A percentile compares a stretch with the other conserved stretches of the same genome.
These are phyloP conservation scores for Erucastrum elatum DNA, from an alignment of 345 rosid species.

Conservation along the genomic window DNA sequence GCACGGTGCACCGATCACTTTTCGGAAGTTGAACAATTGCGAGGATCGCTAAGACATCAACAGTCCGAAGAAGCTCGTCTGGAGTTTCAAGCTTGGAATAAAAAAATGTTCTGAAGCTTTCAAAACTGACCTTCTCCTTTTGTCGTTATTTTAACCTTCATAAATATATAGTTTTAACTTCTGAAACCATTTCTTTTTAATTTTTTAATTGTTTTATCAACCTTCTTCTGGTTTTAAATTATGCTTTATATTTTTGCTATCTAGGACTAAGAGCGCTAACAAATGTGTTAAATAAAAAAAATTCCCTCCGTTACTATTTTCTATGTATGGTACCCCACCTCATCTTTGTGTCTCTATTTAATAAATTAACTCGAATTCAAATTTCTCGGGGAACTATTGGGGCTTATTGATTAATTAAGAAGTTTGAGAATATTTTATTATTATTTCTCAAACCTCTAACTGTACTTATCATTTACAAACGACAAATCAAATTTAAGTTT, in stretches of 20 bases:
- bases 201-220: neutral
- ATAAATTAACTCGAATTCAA: neutral
- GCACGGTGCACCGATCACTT: conserved; percentile 73
- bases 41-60: conserved; percentile 19
- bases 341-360: no score
- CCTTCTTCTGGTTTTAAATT: neutral
- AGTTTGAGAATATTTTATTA: no score
- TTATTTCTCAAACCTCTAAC: no score
- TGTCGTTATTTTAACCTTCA: conserved; percentile 35
- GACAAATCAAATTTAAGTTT: no score
- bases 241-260: conserved; percentile 5
- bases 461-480: no score
- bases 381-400: no score
- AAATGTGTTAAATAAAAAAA: no score
- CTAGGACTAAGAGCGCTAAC: neutral
- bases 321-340: no score
- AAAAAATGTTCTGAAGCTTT: conserved; percentile 22
- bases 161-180: conserved; percentile 39
- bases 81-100: conserved; percentile 5
- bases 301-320: no score
- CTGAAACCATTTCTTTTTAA: neutral
- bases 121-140: conserved; percentile 27
- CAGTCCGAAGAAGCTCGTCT: neutral
- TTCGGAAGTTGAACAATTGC: conserved; percentile 37
- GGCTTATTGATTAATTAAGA: no score